Base-by-base conservation (phyloP, 2,329 filamentous ascomycete genomes). In the Scytalidium lignicola region DNA sequence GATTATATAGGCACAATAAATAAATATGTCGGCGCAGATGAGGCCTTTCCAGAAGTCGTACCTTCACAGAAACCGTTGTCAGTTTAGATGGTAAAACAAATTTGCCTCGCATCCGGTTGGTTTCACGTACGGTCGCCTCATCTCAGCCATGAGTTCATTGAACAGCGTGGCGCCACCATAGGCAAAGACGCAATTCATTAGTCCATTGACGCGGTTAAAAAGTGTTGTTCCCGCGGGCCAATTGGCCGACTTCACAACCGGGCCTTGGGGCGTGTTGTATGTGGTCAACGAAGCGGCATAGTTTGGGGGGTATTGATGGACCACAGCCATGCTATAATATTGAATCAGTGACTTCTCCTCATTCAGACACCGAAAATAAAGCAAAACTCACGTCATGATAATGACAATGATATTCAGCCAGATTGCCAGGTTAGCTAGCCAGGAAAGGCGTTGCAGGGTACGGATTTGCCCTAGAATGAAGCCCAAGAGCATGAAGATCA, bases 331-430 rank as follows among this genome's bases (percentile, higher is more conserved):
- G 9, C 12, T 46, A 50, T 22, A 46, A 29, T 10, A 46, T 46
- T 28, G 20, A 32, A 18, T 20, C 43, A 26, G 43, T 18, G 2
- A 32, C 48, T 1, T 32, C 42, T 39, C 45, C 42, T 8, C 29
- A 18, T 37, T 17, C 15, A 37, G n/a, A 10, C 23, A 28, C 3
- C 9, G n/a, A 29, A 5, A 10, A 19, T 43, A 20, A 13, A 7
- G 22, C n/a, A 7, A 46, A 2, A 44, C 40, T 15, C 9, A 44
- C 72, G 80, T 79, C 41, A 48, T 62, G 49, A 80, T 72, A 51
- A 80, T 68, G 48, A 80, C 75, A 32, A 74, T 55, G 18, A 81
- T 54, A 52, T 79, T 80, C 46, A 80, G 55, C 72, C 75, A 81
- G 12, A 82, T 72, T 1, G 75, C 71, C 10, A 72, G 51, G 51